Base-by-base conservation (phyloP, 805 yeast species). In the Clavispora carvajalis region DNA sequence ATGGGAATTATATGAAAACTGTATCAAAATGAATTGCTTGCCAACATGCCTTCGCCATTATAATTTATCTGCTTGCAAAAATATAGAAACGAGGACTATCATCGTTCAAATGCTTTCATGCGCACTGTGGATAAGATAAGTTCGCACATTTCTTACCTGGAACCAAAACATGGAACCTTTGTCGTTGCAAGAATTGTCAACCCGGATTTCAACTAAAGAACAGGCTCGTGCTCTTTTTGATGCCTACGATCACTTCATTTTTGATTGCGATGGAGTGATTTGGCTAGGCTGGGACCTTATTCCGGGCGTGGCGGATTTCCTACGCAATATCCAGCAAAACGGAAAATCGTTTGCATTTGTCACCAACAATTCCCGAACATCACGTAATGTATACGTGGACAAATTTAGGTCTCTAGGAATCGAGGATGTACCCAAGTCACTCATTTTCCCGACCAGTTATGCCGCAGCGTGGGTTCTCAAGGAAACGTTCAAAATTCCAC, bases 241-340 rank as follows among this genome's bases (percentile, higher is more conserved):
- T 21, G 46, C 51, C 8, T 64, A 62, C 46, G 70, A 67, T 44
- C 61, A 62, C 47, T 67, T 67, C 39, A 51, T 67, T 6, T 66
- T 67, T 49, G 73, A 67, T 39, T 67, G 73, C 39, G 73, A 67
- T 42, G 73, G 73, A 1, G 73, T 67, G 5, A 53, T 67, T 7
- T 67, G 73, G 73, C 57, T 65, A 16, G 71, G 62, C 35, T 60
- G 60, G 19, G 48, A 41, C 15, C 40, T 62, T 33, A 60, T 67
- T 16, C 65, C 67, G 1, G 69, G 69, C 7, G 63, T 62, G 13
- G 40, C 41, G 21, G 57, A 56, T 16, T 48, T 63, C 15, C 43
- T 67, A 12, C 49, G 50, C 23, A 47, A 47, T 33, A 47, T 67
- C 31, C 41, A 49, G 24, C 23, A 40, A 3, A 47, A 47, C 10